Percentiles rank a stretch among this genome's conserved stretches.
Evolutionary conservation across 306 rosid genomes (phyloP).

Genomic region (Phaseolus lunatus): DNA sequence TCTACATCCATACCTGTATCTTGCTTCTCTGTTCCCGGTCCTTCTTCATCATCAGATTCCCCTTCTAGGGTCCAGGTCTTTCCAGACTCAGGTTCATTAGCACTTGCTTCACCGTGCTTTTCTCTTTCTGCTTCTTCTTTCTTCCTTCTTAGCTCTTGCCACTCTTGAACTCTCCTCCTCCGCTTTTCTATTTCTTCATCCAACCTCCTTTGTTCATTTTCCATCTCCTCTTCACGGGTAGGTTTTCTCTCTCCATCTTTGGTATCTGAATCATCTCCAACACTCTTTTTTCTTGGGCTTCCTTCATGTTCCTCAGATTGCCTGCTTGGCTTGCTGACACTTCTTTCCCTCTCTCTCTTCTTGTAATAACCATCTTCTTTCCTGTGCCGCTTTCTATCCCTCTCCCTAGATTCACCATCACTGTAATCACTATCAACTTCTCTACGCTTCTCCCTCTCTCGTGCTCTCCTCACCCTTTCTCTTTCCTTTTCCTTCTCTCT

Average conservation of each 20-base stretch:
- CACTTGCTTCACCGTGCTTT: conserved; percentile 66
- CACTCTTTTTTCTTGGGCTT: conserved; percentile 64
- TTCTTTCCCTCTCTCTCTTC: conserved; percentile 62
- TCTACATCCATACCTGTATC: conserved; percentile 65
- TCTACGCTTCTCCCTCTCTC: conserved; percentile 67
- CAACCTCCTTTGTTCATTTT: conserved; percentile 77
- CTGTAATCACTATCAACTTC: conserved; percentile 69
- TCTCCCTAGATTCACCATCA: conserved; percentile 67
- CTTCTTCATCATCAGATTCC: conserved; percentile 94
- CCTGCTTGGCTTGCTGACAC: conserved; percentile 57
- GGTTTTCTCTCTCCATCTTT: conserved; percentile 59
- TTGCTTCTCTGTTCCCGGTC: conserved; percentile 54
- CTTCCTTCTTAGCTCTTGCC: conserved; percentile 90
- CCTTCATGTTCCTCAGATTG: conserved; percentile 59
- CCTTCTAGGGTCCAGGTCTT: conserved; percentile 96
- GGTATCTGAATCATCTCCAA: conserved; percentile 58
- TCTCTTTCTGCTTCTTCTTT: conserved; percentile 84
- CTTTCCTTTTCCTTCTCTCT: conserved; percentile 60
- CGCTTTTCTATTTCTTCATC: conserved; percentile 97
- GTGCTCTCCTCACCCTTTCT: conserved; percentile 58
- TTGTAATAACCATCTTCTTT: conserved; percentile 67
- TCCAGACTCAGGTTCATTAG: conserved; percentile 69
- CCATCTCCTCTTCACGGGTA: conserved; percentile 79
- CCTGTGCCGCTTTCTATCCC: conserved; percentile 67
- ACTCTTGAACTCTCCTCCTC: conserved; percentile 94